Conservation (phyloP, 257 asterid genomes). For the Avicennia marina region DNA sequence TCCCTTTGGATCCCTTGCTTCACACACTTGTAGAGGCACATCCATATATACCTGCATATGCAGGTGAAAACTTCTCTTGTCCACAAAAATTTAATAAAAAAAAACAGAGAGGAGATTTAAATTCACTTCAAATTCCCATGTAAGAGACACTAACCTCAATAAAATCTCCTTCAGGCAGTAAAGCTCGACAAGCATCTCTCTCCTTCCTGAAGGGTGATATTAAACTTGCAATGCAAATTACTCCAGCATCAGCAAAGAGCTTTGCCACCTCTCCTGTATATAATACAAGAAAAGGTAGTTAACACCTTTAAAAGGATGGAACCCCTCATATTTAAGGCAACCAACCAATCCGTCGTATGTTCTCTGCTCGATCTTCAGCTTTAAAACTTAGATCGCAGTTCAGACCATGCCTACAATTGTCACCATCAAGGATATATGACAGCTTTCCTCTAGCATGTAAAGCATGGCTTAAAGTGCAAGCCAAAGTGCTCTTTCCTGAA, state of each 20-base stretch:
- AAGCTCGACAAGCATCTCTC: constrained; percentile 87
- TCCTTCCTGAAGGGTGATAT: constrained; percentile 95
- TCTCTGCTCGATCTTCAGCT: constrained; percentile 95
- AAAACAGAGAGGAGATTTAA: neutral
- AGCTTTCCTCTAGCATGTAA: constrained; percentile 91
- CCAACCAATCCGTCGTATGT: constrained; percentile 90
- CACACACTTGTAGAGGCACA: constrained; percentile 84
- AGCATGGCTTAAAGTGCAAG: constrained; percentile 75
- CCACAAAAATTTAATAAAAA: neutral
- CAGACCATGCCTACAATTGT: constrained; percentile 95
- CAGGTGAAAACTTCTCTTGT: constrained; percentile 1
- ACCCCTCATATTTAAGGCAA: neutral
- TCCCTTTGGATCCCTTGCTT: constrained; percentile 97
- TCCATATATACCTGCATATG: constrained; percentile 79
- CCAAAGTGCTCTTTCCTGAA: constrained; percentile 94
- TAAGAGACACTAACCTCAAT: constrained; percentile 56
- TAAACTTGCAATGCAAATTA: constrained; percentile 93
- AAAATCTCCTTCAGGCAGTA: constrained; percentile 82
- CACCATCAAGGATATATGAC: constrained; percentile 91
- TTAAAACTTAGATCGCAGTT: constrained; percentile 80
- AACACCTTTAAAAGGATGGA: neutral
- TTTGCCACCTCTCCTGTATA: constrained; percentile 91
- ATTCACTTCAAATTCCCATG: neutral
- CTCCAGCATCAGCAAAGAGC: constrained; percentile 97
- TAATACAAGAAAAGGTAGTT: neutral